Evolutionary conservation across 129 eudicot species (phyloP), one percentile per base, ranked within the genome.

Genomic region (Gnaphalium uliginosum): DNA sequence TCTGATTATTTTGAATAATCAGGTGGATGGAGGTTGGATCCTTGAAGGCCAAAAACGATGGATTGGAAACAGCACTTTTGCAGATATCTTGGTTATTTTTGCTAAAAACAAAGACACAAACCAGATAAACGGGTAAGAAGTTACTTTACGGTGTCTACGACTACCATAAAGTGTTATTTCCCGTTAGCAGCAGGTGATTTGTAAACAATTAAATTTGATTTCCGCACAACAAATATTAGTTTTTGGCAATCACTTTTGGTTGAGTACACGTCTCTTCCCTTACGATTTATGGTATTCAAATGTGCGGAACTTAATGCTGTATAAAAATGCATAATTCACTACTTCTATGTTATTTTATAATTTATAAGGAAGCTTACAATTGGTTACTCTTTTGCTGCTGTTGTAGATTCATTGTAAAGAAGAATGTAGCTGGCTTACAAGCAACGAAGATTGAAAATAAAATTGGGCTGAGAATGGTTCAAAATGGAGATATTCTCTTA

Each of bases 41-140:
- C 85, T 94, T 81, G 93, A 94, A 82, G 99, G 99, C 66, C 97
- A 91, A 83, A 94, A 94, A 71, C 89, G 99, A 9, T 94, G 99
- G 99, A 94, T 89, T 60, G 99, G 99, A 35, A 94, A 94, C 83
- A 94, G 99, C 87, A 94, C 99, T 27, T 94, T 91, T 83, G 99
- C 99, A 50, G 99, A 94, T 86, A 71, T 94, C 66, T 84, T 94
- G 68, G 86, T 94, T 70, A 89, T 94, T 33, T 94, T 91, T 81
- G 99, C 97, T 46, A 89, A 94, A 82, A 91, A 94, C 79, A 82
- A 90, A 35, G 48, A 85, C 41, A 87, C 89, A 58, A 89, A 94
- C 83, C 97, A 94, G 83, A 94, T 94, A 82, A 94, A 94, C 63
- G 99, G 92, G 99, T 92, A 87, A 71, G 88, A 76, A 29, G 32